These are phyloP conservation scores for Fragosphaeria purpurea DNA, from an alignment of 2,329 filamentous ascomycete species.

Conservation along the genomic window DNA sequence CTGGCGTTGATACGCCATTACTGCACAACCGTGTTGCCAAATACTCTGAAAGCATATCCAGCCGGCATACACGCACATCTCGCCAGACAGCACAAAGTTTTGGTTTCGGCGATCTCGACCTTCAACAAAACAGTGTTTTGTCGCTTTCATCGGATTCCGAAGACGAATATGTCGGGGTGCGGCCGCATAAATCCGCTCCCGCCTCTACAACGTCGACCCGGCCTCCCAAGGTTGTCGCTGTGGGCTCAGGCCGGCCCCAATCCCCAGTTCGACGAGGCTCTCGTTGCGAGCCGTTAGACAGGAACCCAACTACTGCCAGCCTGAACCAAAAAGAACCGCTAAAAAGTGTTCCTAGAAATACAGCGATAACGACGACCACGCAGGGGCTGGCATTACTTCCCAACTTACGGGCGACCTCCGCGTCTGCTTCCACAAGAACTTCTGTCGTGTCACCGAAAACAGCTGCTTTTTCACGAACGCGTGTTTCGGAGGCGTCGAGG, in stretches of 20 bases:
- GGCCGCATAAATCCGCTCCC: constrained; percentile 20
- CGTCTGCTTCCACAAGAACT: constrained; percentile 12
- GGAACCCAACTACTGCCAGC: too few relatives aligned
- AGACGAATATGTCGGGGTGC: constrained; percentile 27
- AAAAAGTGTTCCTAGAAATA: not conserved
- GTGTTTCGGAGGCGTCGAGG: constrained; percentile 16
- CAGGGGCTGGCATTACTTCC: constrained; percentile 10
- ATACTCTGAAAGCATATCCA: constrained; percentile 43
- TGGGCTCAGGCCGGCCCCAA: too few relatives aligned
- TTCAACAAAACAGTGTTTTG: constrained; percentile 45
- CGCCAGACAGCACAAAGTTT: constrained; percentile 39
- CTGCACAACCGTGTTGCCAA: constrained; percentile 15
- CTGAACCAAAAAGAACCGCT: too few relatives aligned
- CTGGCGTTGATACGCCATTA: too few relatives aligned
- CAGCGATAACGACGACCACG: not conserved
- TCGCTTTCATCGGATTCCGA: constrained; percentile 50
- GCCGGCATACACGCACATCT: constrained; percentile 44
- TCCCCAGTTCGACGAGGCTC: too few relatives aligned
- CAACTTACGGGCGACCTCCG: constrained; percentile 20
- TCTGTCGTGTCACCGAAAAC: too few relatives aligned
- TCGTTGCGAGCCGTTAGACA: too few relatives aligned
- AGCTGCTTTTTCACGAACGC: constrained; percentile 13
- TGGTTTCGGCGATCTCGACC: constrained; percentile 39
- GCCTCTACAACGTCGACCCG: too few relatives aligned
- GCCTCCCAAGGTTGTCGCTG: too few relatives aligned